A percentile compares a stretch with the other conserved stretches of the same genome.
phyloP scores from a whole-genome alignment of 169 alveolate species.

The Plasmodium fragile region DNA sequence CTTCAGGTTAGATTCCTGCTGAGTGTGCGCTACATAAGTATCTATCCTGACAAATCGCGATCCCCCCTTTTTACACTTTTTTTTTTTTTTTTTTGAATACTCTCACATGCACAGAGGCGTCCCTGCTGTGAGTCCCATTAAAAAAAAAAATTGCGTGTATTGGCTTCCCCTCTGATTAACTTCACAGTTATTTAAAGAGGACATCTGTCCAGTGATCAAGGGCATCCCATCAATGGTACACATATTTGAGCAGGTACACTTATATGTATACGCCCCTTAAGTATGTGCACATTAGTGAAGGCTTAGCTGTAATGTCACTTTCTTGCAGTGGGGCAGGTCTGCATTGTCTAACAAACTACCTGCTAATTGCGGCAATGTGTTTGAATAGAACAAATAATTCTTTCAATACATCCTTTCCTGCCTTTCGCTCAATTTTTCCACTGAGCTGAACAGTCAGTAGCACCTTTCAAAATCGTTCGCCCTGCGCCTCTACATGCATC shows the following conservation, averaged over 20 bases:
- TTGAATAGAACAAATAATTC: background rate
- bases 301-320: background rate
- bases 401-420: background rate
- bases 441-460: background rate
- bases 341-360: background rate
- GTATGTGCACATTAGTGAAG: background rate
- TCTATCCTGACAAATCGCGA: background rate
- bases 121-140: background rate
- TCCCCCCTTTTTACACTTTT: background rate
- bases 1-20: background rate
- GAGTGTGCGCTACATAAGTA: background rate
- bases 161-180: background rate
- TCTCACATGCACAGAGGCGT: background rate
- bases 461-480: background rate
- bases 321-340: background rate
- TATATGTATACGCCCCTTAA: background rate
- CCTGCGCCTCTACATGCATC: background rate
- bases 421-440: background rate
- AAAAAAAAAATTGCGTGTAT: background rate
- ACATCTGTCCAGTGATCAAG: background rate
- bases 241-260: background rate
- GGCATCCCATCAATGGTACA: background rate
- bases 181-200: background rate
- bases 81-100: background rate
- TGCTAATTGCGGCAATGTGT: background rate